phyloP scores from a whole-genome alignment of 2,329 filamentous ascomycete genomes.

The Alternaria sp. region DNA sequence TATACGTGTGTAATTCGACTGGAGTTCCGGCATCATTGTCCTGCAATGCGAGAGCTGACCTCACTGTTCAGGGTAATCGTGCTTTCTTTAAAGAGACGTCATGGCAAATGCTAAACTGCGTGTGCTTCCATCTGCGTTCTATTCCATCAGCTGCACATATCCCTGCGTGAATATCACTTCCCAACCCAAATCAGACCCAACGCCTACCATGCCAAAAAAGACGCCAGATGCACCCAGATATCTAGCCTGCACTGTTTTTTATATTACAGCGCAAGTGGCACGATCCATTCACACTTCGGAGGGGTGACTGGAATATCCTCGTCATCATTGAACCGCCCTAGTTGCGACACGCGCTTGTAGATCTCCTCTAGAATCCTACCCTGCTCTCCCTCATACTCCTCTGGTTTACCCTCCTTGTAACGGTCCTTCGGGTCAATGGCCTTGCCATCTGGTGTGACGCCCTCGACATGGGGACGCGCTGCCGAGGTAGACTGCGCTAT shows the following conservation, averaged over 20 bases:
- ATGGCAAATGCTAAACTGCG: not conserved
- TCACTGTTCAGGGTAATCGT: not conserved
- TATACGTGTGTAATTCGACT: not conserved
- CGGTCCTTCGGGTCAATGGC: constrained; percentile 51
- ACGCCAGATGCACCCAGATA: not conserved
- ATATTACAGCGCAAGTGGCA: constrained; percentile 10
- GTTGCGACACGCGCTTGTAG: constrained; percentile 71
- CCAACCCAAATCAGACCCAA: not conserved
- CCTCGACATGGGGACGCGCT: constrained; percentile 18
- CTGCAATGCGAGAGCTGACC: not conserved
- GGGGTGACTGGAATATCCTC: constrained; percentile 79
- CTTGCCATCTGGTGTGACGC: constrained; percentile 19
- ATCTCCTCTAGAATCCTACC: constrained; percentile 62
- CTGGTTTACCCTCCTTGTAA: constrained; percentile 67
- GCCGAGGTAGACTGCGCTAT: constrained; percentile 52
- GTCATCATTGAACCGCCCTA: constrained; percentile 72
- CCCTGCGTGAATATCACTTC: not conserved
- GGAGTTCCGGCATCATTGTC: not conserved
- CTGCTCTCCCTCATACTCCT: constrained; percentile 67
- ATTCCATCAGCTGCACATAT: not conserved
- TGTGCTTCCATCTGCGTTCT: not conserved
- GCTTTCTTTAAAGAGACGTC: not conserved
- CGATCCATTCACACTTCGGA: constrained; percentile 73
- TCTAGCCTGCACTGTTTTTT: not conserved
- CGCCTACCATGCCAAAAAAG: not conserved